Conservation (phyloP, 805 yeast species). For the Wickerhamomyces queroliae region DNA sequence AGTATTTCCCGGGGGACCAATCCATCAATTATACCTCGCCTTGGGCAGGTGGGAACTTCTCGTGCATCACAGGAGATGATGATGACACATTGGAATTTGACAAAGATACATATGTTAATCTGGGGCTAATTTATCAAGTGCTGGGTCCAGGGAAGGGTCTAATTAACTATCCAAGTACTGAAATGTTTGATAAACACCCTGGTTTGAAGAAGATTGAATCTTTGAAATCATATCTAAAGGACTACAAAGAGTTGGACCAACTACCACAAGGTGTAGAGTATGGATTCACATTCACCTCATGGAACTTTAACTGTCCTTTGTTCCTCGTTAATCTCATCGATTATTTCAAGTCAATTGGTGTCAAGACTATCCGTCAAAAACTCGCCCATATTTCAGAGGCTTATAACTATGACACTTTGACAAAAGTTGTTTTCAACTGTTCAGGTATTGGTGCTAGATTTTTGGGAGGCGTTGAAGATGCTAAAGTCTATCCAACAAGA, state of each 20-base stretch:
- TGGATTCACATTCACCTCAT: slow-evolving; percentile 51
- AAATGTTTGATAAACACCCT: slow-evolving; percentile 50
- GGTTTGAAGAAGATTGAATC: slow-evolving; percentile 40
- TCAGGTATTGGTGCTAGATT: slow-evolving; percentile 65
- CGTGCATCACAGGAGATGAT: slow-evolving; percentile 57
- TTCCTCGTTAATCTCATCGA: slow-evolving; percentile 43
- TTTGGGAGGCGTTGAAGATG: slow-evolving; percentile 62
- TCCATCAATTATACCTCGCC: slow-evolving; percentile 74
- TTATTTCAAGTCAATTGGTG: slow-evolving; percentile 43
- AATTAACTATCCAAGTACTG: slow-evolving; percentile 48
- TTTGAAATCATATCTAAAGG: slow-evolving; percentile 41
- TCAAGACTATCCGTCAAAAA: slow-evolving; percentile 40
- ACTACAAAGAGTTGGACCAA: slow-evolving; percentile 33
- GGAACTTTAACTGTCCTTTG: slow-evolving; percentile 70
- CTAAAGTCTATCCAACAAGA: slow-evolving; percentile 60
- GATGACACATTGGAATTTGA: slow-evolving; percentile 45
- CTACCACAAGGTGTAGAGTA: slow-evolving; percentile 47
- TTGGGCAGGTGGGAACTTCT: slow-evolving; percentile 68
- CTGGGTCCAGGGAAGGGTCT: slow-evolving; percentile 51
- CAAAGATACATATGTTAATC: slow-evolving; percentile 47
- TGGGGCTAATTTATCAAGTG: slow-evolving; percentile 33
- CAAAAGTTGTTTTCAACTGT: slow-evolving; percentile 62
- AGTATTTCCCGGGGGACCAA: slow-evolving; percentile 73
- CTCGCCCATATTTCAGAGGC: slow-evolving; percentile 56
- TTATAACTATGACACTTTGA: slow-evolving; percentile 22